These are phyloP conservation scores for Bisporella sp. DNA, from an alignment of 2,329 filamentous ascomycete genomes.

Conservation along the genomic window DNA sequence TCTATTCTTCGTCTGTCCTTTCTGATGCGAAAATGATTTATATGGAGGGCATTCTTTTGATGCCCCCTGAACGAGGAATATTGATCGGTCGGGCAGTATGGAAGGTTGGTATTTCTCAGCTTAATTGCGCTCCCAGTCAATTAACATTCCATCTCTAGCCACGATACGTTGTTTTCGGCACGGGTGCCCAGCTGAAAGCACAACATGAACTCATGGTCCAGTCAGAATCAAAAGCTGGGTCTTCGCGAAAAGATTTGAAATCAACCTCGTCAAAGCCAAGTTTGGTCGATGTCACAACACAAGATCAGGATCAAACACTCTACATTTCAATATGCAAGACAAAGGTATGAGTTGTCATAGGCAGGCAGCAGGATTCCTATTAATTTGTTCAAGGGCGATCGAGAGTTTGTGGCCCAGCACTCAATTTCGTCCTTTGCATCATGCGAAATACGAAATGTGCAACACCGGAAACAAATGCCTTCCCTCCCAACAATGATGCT, in stretches of 20 bases:
- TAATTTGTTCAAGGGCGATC: conserved; percentile 20
- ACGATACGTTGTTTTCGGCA: conserved; percentile 53
- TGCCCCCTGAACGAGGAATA: conserved; percentile 44
- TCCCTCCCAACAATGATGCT: conserved; percentile 53
- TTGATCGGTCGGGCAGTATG: conserved; percentile 45
- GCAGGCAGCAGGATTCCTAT: neutral
- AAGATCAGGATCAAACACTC: conserved; percentile 10
- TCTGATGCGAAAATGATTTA: conserved; percentile 16
- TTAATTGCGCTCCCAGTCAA: conserved; percentile 5
- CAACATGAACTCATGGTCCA: conserved; percentile 38
- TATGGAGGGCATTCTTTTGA: conserved; percentile 45
- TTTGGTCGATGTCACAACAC: conserved; percentile 17
- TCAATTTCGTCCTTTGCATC: conserved; percentile 25
- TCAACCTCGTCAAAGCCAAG: conserved; percentile 21
- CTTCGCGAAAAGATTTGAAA: conserved; percentile 17
- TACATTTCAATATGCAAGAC: conserved; percentile 29
- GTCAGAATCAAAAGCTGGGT: conserved; percentile 5
- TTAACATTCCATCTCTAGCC: conserved; percentile 31
- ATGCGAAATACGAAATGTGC: conserved; percentile 43
- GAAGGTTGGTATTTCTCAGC: conserved; percentile 36
- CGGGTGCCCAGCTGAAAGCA: conserved; percentile 32
- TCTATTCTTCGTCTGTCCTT: no score
- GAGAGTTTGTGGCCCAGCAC: conserved; percentile 25
- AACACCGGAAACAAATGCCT: conserved; percentile 55
- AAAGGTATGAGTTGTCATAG: conserved; percentile 21